Evolutionary conservation across 108 stramenopile genomes (phyloP).

Genomic region (Fistulifera solaris): DNA sequence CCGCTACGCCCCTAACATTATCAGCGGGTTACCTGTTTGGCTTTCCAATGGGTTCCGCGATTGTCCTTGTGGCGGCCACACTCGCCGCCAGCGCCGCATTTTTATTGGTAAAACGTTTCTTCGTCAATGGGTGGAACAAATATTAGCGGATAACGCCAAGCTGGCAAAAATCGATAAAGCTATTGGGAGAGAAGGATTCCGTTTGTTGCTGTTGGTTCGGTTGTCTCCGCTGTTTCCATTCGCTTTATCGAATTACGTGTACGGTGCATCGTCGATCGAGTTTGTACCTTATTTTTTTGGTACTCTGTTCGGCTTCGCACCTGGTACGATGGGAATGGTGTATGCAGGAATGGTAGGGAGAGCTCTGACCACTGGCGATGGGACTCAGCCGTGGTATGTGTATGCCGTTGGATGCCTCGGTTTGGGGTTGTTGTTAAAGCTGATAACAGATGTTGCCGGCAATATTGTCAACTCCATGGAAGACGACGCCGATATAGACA

Average conservation of each 20-base stretch:
- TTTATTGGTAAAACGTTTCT: conserved; percentile 58
- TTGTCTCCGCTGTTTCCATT: conserved; percentile 80
- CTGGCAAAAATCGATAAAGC: conserved; percentile 59
- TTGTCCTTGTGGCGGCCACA: conserved; percentile 50
- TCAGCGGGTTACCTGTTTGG: conserved; percentile 80
- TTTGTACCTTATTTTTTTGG: conserved; percentile 51
- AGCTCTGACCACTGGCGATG: conserved; percentile 28
- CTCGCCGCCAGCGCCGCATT: conserved; percentile 49
- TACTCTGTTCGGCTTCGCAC: conserved; percentile 50
- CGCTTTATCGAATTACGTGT: conserved; percentile 76
- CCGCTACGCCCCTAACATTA: conserved; percentile 63
- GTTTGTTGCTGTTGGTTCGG: conserved; percentile 63
- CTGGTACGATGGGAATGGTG: conserved; percentile 62
- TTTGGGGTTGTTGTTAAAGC: conserved; percentile 30
- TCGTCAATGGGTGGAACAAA: conserved; percentile 39
- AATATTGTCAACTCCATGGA: conserved; percentile 44
- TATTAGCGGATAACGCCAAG: conserved; percentile 32
- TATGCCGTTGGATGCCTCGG: conserved; percentile 36
- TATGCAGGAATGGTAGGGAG: conserved; percentile 54
- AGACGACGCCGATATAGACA: conserved; percentile 1
- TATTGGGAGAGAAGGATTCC: conserved; percentile 68
- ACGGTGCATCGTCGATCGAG: conserved; percentile 54
- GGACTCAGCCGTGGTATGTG: conserved; percentile 47
- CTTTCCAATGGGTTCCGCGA: conserved; percentile 38
- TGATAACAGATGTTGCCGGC: conserved; percentile 49